Evolutionary conservation across 768 basidiomycete species (phyloP), one percentile per base, ranked within the genome.

Genomic region (Boletus rubropictus): DNA sequence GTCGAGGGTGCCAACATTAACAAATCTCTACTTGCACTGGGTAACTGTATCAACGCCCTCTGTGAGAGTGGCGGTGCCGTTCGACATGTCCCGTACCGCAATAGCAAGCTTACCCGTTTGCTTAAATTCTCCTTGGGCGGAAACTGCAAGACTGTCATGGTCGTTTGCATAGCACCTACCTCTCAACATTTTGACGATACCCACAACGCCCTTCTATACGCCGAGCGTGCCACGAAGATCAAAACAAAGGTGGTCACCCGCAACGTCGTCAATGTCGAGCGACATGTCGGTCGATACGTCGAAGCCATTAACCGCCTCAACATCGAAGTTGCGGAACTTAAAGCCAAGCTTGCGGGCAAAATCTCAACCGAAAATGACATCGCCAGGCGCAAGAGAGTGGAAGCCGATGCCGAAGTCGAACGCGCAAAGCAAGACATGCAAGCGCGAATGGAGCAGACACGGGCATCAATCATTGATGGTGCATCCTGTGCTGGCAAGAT

Each of bases 91-190:
- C 96, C 96, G 0, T 99, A 98, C 68, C 81, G 96, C 46, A 96
- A 99, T 72, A 92, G 89, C 75, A 99, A 99, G 69, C 86, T 99
- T 54, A 99, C 96, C 1, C 88, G 96, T 35, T 70, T 98, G 37
- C 84, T 98, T 62, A 98, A 97, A 68, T 97, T 97, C 73, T 94
- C 95, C 1, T 80, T 98, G 39, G 95, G 95, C 1, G 96, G 96
- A 6, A 98, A 98, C 67, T 99, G 96, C 79, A 91, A 95, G 70
- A 99, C 96, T 1, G 93, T 96, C 62, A 99, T 98, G 96, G 91
- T 97, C 53, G 95, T 98, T 51, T 98, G 96, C 64, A 76, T 99
- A 39, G 93, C 93, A 1, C 96, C 96, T 2, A 92, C 93, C 5
- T 93, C 92, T 31, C 79, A 79, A 31, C 93, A 99, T 69, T 96